phyloP scores from a whole-genome alignment of 108 stramenopile species.

The Bacterosira constricta region DNA sequence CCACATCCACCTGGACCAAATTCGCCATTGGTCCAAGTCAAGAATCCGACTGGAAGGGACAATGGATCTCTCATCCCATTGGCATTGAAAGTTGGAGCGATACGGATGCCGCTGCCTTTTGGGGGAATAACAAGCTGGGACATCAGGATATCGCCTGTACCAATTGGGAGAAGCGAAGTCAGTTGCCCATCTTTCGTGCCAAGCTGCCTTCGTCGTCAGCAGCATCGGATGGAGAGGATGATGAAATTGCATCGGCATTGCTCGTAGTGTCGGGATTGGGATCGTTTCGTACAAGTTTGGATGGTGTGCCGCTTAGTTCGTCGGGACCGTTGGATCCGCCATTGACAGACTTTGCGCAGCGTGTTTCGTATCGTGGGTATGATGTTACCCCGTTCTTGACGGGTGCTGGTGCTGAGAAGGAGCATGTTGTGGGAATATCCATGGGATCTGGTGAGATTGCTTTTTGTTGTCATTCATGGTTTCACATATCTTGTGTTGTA shows the following conservation, averaged over 20 bases:
- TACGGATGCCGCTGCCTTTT: conserved; percentile 38
- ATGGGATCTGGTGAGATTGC: conserved; percentile 24
- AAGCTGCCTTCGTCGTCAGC: neutral
- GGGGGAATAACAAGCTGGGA: conserved; percentile 4
- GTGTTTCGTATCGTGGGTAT: conserved; percentile 54
- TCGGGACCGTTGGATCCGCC: conserved; percentile 59
- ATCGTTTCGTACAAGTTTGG: conserved; percentile 47
- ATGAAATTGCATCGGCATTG: conserved; percentile 41
- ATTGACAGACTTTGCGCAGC: conserved; percentile 54
- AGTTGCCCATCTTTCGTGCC: conserved; percentile 41
- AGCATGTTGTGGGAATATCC: conserved; percentile 47
- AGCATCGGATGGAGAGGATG: neutral
- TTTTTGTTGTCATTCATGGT: neutral
- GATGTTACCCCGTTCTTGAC: conserved; percentile 46
- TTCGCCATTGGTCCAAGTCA: conserved; percentile 41
- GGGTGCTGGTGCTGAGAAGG: neutral
- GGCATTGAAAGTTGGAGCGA: conserved; percentile 29
- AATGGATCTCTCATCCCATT: conserved; percentile 49
- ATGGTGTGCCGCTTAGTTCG: conserved; percentile 45
- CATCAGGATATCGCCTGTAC: conserved; percentile 25
- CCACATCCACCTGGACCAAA: conserved; percentile 39
- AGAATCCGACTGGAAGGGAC: conserved; percentile 18
- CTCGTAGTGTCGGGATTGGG: conserved; percentile 52
- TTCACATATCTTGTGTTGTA: too few species aligned
- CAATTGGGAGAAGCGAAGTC: conserved; percentile 48